Evolutionary conservation across 495 filamentous ascomycete genomes (phyloP), one percentile per base, ranked within the genome.

Genomic region (Talaromyces trachyspermus): DNA sequence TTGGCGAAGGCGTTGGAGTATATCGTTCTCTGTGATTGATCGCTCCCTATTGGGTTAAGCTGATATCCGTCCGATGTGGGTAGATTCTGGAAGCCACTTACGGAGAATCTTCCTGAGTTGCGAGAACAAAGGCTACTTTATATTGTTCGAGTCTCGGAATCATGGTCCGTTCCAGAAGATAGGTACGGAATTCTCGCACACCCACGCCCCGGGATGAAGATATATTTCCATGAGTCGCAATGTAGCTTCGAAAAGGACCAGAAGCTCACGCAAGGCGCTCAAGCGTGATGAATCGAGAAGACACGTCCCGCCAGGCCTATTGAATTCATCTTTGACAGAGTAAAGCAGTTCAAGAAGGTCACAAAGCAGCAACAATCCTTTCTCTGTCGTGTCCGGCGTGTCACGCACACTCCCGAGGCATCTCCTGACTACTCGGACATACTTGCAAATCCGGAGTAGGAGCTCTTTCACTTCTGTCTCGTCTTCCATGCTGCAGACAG

Each of bases 191-290:
- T 19, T 50, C 57, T 14, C 40, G 30, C 27, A 54, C 50, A 11
- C 56, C 59, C 20, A 64, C 54, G 4, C 64, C 64, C 61, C 64
- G 0, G 64, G 64, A 24, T 67, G 64, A 20, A 67, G 59, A 22
- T 65, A 62, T 0, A 58, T 10, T 27, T 67, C 64, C 8, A 67
- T 52, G 0, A 57, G 48, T 32, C 55, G 50, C 22, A 62, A 54
- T 0, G 49, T 64, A 11, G 38, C 52, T 4, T 46, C 58, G 27
- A 63, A 62, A 22, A 25, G 54, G 0, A 4, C 14, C 2, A 63
- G 49, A 4, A 61, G 3, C 37, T 67, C 64, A 12, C 39, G 48
- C 9, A 67, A 40, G 1, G 9, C 46, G 0, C 27, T 35, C 0
- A 66, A 49, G 15, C 63, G 58, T 0, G 38, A 25, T 2, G 44